Conservation (phyloP, 768 basidiomycete genomes). For the Suillus bovinus region DNA sequence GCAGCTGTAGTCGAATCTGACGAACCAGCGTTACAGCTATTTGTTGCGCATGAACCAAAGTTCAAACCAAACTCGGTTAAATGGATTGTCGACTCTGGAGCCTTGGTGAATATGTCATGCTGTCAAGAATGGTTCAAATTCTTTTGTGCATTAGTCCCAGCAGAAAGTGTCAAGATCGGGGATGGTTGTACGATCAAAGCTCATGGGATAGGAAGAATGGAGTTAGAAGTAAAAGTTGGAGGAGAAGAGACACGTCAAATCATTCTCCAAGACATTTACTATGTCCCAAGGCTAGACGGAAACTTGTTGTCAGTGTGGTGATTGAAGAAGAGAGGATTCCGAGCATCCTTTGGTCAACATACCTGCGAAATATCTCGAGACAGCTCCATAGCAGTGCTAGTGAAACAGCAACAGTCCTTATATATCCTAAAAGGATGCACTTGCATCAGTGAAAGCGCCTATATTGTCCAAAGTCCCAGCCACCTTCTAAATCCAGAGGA, state of each 20-base stretch:
- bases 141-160: background rate
- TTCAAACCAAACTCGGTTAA: background rate
- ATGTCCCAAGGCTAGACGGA: constrained; percentile 15
- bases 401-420: background rate
- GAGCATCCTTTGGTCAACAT: constrained; percentile 2
- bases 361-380: background rate
- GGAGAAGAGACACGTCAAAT: background rate
- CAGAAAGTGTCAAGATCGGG: background rate
- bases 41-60: background rate
- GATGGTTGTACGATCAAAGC: constrained; percentile 7
- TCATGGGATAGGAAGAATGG: constrained; percentile 4
- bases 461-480: constrained; percentile 1
- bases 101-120: constrained; percentile 5
- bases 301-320: constrained; percentile 21
- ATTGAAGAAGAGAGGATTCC: background rate
- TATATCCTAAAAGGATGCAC: constrained; percentile 5
- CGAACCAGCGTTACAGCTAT: background rate
- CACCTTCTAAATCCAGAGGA: background rate
- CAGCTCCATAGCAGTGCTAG: background rate
- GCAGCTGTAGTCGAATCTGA: background rate
- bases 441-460: background rate
- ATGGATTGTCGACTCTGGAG: constrained; percentile 11
- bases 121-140: constrained; percentile 9
- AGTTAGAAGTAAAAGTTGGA: background rate
- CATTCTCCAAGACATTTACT: constrained; percentile 14